Evolutionary conservation across 768 basidiomycete genomes (phyloP).

Genomic region (Trametopsis cervina): DNA sequence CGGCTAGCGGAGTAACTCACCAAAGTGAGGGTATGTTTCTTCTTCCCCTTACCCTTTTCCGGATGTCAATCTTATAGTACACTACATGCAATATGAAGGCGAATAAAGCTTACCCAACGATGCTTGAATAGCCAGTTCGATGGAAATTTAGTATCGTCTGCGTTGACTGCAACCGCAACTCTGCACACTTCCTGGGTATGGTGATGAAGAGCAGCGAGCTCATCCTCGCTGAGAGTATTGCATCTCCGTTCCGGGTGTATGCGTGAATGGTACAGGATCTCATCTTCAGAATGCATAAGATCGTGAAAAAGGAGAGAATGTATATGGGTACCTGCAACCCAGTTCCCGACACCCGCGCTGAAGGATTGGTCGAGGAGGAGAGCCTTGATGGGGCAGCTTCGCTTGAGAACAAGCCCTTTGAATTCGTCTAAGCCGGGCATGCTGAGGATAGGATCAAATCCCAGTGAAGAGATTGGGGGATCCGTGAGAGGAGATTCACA

Average conservation of each 20-base stretch:
- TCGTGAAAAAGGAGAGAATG: constrained; percentile 5
- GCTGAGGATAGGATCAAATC: constrained; percentile 70
- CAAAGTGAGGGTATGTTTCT: constrained; percentile 38
- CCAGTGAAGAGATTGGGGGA: constrained; percentile 64
- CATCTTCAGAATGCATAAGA: constrained; percentile 33
- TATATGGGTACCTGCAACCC: constrained; percentile 55
- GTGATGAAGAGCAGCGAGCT: constrained; percentile 44
- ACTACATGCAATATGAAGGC: neutral
- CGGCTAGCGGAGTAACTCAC: constrained; percentile 24
- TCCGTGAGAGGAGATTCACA: constrained; percentile 49
- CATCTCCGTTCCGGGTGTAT: constrained; percentile 69
- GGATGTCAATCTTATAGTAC: neutral
- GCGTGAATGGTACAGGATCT: constrained; percentile 67
- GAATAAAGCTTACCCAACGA: constrained; percentile 46
- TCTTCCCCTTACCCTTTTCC: constrained; percentile 49
- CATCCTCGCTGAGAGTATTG: constrained; percentile 42
- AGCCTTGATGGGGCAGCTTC: constrained; percentile 63
- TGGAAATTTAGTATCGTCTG: constrained; percentile 63
- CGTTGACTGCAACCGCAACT: constrained; percentile 60
- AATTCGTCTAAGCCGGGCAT: constrained; percentile 58
- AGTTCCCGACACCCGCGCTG: constrained; percentile 77
- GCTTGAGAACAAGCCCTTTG: constrained; percentile 37
- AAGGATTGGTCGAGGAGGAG: constrained; percentile 77
- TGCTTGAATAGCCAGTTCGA: constrained; percentile 61
- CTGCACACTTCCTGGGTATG: constrained; percentile 49